Base-by-base conservation (phyloP, 306 rosid genomes). In the Astragalus glycyphyllos region DNA sequence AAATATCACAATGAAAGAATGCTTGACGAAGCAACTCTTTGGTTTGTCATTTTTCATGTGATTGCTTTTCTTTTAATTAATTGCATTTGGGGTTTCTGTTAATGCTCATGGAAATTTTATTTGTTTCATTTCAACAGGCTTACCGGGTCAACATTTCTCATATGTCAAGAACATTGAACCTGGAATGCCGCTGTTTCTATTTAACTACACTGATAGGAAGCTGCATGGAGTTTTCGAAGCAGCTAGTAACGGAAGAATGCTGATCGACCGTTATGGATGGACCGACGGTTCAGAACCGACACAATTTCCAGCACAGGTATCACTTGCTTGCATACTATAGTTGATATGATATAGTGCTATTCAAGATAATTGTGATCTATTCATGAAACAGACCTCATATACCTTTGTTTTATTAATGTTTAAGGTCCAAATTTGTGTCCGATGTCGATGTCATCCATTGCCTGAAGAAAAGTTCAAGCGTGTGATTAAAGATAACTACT, bases 161-260 rank as follows among this genome's bases (percentile, higher is more conserved):
- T 91, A 84, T 76, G 97, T 94, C 72, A 94, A 80, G 92, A 89
- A 94, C 53, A 86, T 94, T 67, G 80, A 73, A 58, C 90, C 90
- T 40, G 99, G 99, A 20, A 78, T 94, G 85, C 99, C 96, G 26
- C 84, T 94, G 60, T 91, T 91, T 83, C 92, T 94, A 74, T 94
- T 94, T 84, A 91, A 94, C 88, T 94, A 82, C 35, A 82, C 68
- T 32, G 85, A 89, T 35, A 71, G 91, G 76, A 91, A 76, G 64
- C 85, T 94, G 75, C 85, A 90, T 65, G 99, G 97, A 51, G 79
- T 91, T 57, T 91, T 72, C 13, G 95, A 86, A 91, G 97, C 99
- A 1, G 96, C 92, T 61, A 79, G 95, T 84, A 20, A 38, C 4
- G 99, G 97, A 45, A 76, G 74, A 68, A 65, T 87, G 88, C 71